Evolutionary conservation across 2,329 filamentous ascomycete species (phyloP).

Genomic region (Elsinoe australis): DNA sequence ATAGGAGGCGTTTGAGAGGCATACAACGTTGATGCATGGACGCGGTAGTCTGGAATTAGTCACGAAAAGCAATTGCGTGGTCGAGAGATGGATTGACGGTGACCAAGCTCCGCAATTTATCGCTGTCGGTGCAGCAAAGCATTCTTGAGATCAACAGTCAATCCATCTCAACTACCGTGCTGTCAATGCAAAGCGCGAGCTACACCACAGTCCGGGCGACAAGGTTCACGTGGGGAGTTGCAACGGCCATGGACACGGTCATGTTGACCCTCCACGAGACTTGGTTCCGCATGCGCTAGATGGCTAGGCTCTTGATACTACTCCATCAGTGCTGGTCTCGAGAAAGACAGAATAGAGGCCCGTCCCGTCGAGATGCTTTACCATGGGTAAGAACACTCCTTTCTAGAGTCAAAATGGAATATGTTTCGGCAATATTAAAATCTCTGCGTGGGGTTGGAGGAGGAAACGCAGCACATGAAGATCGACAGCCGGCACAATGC

Average conservation of each 20-base stretch:
- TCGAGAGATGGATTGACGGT: too few species aligned
- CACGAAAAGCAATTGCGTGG: too few species aligned
- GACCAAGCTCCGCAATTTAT: too few species aligned
- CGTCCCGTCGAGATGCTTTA: neutral
- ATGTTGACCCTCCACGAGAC: slow-evolving; percentile 13
- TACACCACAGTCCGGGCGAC: neutral
- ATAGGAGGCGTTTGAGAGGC: neutral
- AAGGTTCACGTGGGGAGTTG: slow-evolving; percentile 11
- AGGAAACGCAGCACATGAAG: slow-evolving; percentile 2
- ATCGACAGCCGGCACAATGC: slow-evolving; percentile 1
- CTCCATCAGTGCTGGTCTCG: slow-evolving; percentile 1
- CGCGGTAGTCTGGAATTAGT: too few species aligned
- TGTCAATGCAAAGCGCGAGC: slow-evolving; percentile 1
- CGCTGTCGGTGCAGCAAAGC: too few species aligned
- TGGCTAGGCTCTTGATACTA: too few species aligned
- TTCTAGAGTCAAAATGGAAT: neutral
- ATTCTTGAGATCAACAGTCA: neutral
- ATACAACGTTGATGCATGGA: neutral
- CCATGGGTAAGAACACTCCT: neutral
- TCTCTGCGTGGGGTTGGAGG: slow-evolving; percentile 1
- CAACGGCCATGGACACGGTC: slow-evolving; percentile 7
- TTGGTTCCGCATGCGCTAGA: slow-evolving; percentile 3
- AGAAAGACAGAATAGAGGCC: neutral
- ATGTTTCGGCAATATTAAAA: slow-evolving; percentile 3
- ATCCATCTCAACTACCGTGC: neutral